Percentiles rank a stretch among this genome's conserved stretches.
Conservation (phyloP, 2,329 filamentous ascomycete species). For the Ceratocystis lukuohia region DNA sequence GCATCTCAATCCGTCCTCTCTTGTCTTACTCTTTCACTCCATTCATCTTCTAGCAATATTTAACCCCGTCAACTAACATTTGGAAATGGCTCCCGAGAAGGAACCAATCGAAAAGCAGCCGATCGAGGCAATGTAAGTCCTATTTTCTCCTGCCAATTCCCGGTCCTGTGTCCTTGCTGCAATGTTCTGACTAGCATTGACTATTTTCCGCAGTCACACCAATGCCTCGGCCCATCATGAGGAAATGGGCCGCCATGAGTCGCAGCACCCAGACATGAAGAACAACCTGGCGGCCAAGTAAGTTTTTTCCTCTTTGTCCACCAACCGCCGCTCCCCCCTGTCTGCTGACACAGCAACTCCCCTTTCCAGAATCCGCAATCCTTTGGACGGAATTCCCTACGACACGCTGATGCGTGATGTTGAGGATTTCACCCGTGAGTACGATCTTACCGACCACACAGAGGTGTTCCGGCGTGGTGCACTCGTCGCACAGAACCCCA, state of each 20-base stretch:
- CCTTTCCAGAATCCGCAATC: constrained; percentile 32
- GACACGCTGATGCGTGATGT: constrained; percentile 41
- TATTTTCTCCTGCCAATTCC: neutral
- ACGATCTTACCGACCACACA: constrained; percentile 37
- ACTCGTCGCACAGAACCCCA: constrained; percentile 27
- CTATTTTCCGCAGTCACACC: constrained; percentile 2
- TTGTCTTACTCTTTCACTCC: neutral
- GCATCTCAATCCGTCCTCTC: neutral
- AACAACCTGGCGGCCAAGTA: constrained; percentile 34
- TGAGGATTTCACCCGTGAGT: constrained; percentile 35
- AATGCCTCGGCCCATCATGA: constrained; percentile 20
- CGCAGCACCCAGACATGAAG: constrained; percentile 21
- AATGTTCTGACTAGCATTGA: neutral
- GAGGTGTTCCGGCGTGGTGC: constrained; percentile 30
- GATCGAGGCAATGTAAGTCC: neutral
- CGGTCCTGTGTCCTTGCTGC: too few relatives aligned
- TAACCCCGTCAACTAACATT: neutral
- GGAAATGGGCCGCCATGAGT: neutral
- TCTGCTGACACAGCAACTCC: neutral
- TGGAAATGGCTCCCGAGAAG: neutral
- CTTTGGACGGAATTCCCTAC: constrained; percentile 36
- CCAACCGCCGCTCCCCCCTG: neutral
- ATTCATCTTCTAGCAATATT: neutral
- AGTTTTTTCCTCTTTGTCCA: constrained; percentile 20
- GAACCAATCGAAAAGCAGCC: neutral